Conservation (phyloP, 2,329 filamentous ascomycete genomes). For the Calonectria multiphialidica region DNA sequence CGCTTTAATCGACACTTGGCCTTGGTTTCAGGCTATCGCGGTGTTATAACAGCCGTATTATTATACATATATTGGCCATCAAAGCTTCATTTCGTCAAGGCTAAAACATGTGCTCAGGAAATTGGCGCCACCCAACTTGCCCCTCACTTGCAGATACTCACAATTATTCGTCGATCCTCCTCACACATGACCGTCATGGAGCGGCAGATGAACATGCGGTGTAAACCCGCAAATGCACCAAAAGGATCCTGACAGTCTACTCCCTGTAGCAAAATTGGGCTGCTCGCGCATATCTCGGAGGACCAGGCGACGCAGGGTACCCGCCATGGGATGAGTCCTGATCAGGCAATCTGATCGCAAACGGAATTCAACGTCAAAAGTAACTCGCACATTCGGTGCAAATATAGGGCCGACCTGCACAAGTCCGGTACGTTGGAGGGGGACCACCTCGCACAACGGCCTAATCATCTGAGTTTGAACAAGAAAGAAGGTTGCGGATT, state of each 20-base stretch:
- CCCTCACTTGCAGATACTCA: neutral
- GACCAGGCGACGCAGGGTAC: neutral
- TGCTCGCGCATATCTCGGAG: neutral
- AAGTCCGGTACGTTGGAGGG: neutral
- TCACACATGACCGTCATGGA: neutral
- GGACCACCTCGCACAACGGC: neutral
- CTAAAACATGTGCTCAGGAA: neutral
- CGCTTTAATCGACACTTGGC: neutral
- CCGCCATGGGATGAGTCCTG: neutral
- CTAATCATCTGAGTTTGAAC: neutral
- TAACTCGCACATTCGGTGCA: neutral
- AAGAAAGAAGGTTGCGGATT: neutral
- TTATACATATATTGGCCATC: neutral
- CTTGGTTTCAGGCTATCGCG: neutral
- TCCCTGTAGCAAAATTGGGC: neutral
- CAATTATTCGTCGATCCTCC: neutral
- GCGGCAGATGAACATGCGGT: neutral
- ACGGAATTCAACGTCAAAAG: constrained; percentile 6
- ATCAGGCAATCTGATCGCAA: neutral
- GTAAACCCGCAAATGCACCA: neutral
- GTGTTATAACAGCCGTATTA: too few relatives aligned
- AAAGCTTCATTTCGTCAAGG: neutral
- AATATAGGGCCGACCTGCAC: neutral
- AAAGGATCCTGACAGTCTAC: neutral
- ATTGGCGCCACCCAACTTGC: neutral